phyloP scores from a whole-genome alignment of 306 rosid species.

The Amphicarpaea edgeworthii region DNA sequence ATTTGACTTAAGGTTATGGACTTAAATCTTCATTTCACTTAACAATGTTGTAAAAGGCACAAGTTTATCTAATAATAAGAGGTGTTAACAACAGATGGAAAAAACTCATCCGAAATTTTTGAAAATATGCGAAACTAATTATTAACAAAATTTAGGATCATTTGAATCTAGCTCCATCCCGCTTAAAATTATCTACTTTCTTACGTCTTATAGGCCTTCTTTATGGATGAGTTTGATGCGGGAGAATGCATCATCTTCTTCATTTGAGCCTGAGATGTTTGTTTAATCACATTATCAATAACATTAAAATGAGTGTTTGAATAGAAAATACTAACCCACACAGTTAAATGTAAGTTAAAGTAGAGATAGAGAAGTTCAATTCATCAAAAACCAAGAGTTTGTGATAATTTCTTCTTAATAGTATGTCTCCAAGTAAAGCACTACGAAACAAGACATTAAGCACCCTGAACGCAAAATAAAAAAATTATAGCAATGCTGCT shows the following conservation, averaged over 20 bases:
- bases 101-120: no score
- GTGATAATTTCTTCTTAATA: neutral
- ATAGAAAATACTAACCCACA: neutral
- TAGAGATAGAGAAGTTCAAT: neutral
- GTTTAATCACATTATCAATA: neutral
- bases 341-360: neutral
- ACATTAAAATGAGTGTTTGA: neutral
- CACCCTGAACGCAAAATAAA: neutral
- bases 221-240: neutral
- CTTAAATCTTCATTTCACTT: no score
- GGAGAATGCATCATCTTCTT: neutral
- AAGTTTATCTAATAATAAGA: no score
- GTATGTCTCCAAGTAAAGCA: neutral
- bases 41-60: no score
- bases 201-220: neutral
- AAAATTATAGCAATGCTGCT: neutral
- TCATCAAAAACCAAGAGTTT: neutral
- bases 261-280: neutral
- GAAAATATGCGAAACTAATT: no score
- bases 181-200: neutral
- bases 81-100: no score
- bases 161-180: no score
- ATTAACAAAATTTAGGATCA: no score
- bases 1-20: no score
- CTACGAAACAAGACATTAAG: neutral